Conservation (phyloP, 768 basidiomycete species). For the Agaricus blazei region DNA sequence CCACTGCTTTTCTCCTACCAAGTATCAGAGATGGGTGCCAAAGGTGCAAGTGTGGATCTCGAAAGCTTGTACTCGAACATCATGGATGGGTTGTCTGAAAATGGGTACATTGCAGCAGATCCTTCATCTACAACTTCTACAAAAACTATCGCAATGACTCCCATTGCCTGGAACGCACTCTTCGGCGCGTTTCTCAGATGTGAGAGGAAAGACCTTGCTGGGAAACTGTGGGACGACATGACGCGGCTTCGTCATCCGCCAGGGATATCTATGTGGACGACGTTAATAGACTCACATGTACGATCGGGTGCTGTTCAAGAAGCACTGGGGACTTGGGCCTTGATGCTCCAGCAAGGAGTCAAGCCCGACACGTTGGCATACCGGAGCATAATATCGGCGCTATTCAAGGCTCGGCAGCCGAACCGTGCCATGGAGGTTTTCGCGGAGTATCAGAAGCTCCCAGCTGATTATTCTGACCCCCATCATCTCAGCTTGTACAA, state of each 20-base stretch:
- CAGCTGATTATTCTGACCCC: slow-evolving; percentile 16
- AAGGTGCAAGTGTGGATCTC: slow-evolving; percentile 26
- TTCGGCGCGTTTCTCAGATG: slow-evolving; percentile 58
- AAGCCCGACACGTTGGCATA: slow-evolving; percentile 61
- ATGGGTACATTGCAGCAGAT: slow-evolving; percentile 50
- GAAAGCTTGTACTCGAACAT: slow-evolving; percentile 47
- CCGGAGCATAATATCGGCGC: slow-evolving; percentile 60
- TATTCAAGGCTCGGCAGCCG: slow-evolving; percentile 46
- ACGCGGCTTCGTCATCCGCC: slow-evolving; percentile 40
- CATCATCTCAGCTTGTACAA: slow-evolving; percentile 55
- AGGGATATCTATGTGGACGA: slow-evolving; percentile 63
- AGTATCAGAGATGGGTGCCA: slow-evolving; percentile 38
- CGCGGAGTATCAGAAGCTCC: slow-evolving; percentile 39
- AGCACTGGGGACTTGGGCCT: slow-evolving; percentile 56
- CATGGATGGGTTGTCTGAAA: slow-evolving; percentile 43
- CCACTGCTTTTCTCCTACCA: slow-evolving; percentile 47
- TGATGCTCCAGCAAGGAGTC: slow-evolving; percentile 53
- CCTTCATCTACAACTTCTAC: slow-evolving; percentile 28
- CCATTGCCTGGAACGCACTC: slow-evolving; percentile 60
- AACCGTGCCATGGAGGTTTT: slow-evolving; percentile 52
- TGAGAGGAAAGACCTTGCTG: slow-evolving; percentile 51
- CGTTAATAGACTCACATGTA: slow-evolving; percentile 60
- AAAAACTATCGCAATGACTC: slow-evolving; percentile 47
- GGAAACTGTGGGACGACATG: slow-evolving; percentile 68
- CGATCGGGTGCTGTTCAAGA: slow-evolving; percentile 44